Base-by-base conservation (phyloP, 441 rosid species). In the Raphanus hybrid region DNA sequence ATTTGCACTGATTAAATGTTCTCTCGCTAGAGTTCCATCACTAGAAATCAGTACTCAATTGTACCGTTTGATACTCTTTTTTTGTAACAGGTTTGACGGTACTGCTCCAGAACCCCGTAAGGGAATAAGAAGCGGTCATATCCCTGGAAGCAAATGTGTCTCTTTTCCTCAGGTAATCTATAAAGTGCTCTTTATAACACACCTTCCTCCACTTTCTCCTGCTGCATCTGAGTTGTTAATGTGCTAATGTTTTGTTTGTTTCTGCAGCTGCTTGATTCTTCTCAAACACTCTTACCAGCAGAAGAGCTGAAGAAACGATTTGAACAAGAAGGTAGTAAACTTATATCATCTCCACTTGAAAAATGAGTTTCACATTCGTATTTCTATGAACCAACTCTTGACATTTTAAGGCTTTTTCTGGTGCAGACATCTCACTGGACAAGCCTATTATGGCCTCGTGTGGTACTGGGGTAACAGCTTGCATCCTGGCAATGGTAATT, bases 381-480 rank as follows among this genome's bases (percentile, higher is more conserved):
- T 41, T 52, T 59, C 1, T 20, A 6, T 55, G 8, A 6, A 70
- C 34, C 26, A 14, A 35, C 5, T 57, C 5, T 27, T 54, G 16
- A 54, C 50, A 70, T 70, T 26, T 11, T 11, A 62, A 54, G 27
- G 29, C 26, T 41, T 41, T 41, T 41, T 41, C 26, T 41, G 5
- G 50, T 43, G 50, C 4, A 43, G 50, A 43, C 4, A 11, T 43
- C 50, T 89, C 97, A 73, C 16, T 90, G 82, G 94, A 91, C 45
- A 75, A 83, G 76, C 92, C 97, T 59, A 77, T 89, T 4, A 83
- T 88, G 27, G 73, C 94, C 43, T 89, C 97, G 9, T 93, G 97
- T 10, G 98, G 98, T 26, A 93, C 97, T 20, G 98, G 98, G 0
- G 93, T 93, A 67, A 93, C 98, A 61, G 96, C 98, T 65, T 90